These are phyloP conservation scores for Candida ascalaphidarum DNA, from an alignment of 805 yeast genomes.

Conservation along the genomic window DNA sequence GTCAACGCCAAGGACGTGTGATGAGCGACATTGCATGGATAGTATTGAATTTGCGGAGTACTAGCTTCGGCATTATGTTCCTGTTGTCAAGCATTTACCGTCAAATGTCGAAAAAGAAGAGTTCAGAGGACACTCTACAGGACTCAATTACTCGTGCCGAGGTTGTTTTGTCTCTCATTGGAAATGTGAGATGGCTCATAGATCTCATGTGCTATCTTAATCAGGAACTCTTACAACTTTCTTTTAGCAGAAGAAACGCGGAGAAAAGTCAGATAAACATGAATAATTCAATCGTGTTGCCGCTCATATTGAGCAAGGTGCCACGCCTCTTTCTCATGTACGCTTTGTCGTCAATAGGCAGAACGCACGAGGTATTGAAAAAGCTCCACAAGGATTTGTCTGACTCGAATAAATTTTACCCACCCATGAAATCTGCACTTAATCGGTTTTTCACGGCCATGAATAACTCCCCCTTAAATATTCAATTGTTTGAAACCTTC, in stretches of 20 bases:
- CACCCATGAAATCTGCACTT: constrained; percentile 47
- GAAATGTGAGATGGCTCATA: constrained; percentile 78
- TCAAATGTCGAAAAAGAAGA: constrained; percentile 55
- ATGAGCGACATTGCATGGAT: constrained; percentile 51
- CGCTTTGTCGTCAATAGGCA: constrained; percentile 57
- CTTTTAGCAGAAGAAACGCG: constrained; percentile 13
- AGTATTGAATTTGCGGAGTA: constrained; percentile 57
- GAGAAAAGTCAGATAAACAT: constrained; percentile 11
- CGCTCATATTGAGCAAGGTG: constrained; percentile 58
- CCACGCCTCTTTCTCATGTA: constrained; percentile 61
- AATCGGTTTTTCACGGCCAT: constrained; percentile 41
- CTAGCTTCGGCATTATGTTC: constrained; percentile 63
- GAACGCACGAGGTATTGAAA: constrained; percentile 48
- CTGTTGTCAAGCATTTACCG: constrained; percentile 53
- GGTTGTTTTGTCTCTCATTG: constrained; percentile 53
- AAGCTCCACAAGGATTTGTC: constrained; percentile 46
- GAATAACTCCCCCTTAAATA: constrained; percentile 44
- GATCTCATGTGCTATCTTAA: constrained; percentile 66
- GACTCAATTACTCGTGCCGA: constrained; percentile 56
- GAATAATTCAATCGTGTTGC: constrained; percentile 39
- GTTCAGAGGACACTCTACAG: constrained; percentile 40
- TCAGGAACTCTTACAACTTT: constrained; percentile 59
- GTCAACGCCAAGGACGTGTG: constrained; percentile 17
- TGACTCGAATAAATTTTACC: constrained; percentile 30
- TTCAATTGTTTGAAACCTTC: constrained; percentile 52